These are phyloP conservation scores for Monsonia emarginata DNA, from an alignment of 441 rosid genomes.

Conservation along the genomic window DNA sequence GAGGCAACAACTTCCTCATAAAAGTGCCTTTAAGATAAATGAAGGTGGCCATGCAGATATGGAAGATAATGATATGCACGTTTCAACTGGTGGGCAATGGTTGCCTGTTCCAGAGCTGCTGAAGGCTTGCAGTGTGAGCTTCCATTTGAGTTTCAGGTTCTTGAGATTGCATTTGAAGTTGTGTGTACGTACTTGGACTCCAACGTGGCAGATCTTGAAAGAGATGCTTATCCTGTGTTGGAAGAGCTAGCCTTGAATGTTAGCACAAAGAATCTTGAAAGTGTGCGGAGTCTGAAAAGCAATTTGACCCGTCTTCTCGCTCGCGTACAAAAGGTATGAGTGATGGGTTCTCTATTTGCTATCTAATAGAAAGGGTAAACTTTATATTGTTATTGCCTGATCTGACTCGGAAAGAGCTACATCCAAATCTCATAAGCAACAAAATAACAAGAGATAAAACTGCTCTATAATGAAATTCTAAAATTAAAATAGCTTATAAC, in stretches of 20 bases:
- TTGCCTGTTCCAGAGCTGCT: constrained; percentile 51
- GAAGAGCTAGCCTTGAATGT: constrained; percentile 89
- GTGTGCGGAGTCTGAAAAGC: constrained; percentile 78
- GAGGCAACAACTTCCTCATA: constrained; percentile 61
- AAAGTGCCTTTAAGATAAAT: constrained; percentile 23
- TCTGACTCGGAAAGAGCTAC: neutral
- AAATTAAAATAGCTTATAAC: neutral
- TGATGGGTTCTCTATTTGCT: neutral
- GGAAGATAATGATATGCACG: constrained; percentile 35
- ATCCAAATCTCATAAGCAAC: neutral
- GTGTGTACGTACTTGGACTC: constrained; percentile 63
- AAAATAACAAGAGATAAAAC: neutral
- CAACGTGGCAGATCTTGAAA: constrained; percentile 63
- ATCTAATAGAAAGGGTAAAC: neutral
- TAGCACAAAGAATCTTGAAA: constrained; percentile 88
- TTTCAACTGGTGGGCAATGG: constrained; percentile 35
- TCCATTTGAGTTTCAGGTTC: constrained; percentile 90
- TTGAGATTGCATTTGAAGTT: constrained; percentile 83
- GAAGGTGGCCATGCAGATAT: constrained; percentile 29
- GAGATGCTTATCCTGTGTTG: constrained; percentile 76
- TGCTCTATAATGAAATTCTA: neutral
- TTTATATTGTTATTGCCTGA: neutral
- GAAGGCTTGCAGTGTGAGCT: constrained; percentile 79
- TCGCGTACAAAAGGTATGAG: constrained; percentile 83
- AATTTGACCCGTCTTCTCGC: constrained; percentile 84